Conservation (phyloP, 768 basidiomycete species). For the Tephrocybe rancida region DNA sequence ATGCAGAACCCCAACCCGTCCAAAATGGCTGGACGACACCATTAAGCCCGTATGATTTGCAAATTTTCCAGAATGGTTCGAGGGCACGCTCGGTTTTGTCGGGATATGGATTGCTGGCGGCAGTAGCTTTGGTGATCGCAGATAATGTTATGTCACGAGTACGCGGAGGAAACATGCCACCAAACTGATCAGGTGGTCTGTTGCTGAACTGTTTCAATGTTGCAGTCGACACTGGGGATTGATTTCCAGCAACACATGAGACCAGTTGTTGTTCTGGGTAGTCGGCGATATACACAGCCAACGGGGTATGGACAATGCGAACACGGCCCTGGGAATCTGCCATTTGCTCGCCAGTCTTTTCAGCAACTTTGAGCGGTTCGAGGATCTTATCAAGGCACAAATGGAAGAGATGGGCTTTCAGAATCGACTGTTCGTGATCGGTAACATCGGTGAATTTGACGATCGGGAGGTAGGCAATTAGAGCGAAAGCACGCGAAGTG, state of each 20-base stretch:
- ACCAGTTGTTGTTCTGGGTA: neutral
- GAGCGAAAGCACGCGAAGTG: neutral
- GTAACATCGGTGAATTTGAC: neutral
- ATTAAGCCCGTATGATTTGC: conserved; percentile 19
- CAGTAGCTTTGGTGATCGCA: neutral
- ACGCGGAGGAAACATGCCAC: neutral
- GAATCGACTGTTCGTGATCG: neutral
- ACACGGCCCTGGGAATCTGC: neutral
- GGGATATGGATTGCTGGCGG: neutral
- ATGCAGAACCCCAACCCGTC: conserved; percentile 30
- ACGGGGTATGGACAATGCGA: neutral
- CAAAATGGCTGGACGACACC: conserved; percentile 39
- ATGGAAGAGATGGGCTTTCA: neutral
- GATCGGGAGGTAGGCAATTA: too few species aligned
- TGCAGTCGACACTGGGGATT: neutral
- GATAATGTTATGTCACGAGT: neutral
- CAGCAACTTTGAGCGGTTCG: neutral
- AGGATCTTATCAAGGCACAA: neutral
- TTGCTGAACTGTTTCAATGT: neutral
- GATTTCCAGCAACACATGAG: neutral
- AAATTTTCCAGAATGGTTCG: neutral
- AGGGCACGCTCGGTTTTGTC: neutral
- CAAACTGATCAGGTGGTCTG: too few species aligned
- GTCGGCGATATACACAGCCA: neutral
- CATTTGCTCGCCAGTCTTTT: neutral